A percentile compares a stretch with the other conserved stretches of the same genome.
These are phyloP conservation scores for Monosporozyma solicola DNA, from an alignment of 805 yeast genomes.

Conservation along the genomic window DNA sequence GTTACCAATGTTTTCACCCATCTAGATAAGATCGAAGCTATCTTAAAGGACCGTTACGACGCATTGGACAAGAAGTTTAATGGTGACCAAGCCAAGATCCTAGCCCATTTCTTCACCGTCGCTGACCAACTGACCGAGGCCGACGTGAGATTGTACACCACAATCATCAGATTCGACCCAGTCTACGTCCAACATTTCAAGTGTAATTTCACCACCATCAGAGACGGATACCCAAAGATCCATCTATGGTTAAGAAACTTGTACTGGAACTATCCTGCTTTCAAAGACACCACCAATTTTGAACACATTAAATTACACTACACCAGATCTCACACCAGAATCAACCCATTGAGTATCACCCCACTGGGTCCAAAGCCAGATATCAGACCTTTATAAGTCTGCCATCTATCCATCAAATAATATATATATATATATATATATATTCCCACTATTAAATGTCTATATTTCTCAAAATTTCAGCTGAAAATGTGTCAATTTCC, in stretches of 20 bases:
- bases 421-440: not conserved
- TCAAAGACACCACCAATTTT: constrained; percentile 72
- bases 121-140: constrained; percentile 78
- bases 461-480: not conserved
- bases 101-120: constrained; percentile 36
- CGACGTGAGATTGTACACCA: constrained; percentile 78
- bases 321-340: constrained; percentile 71
- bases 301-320: constrained; percentile 89
- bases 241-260: constrained; percentile 74
- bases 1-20: constrained; percentile 56
- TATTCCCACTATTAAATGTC: not conserved
- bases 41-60: constrained; percentile 41
- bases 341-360: constrained; percentile 77
- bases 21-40: constrained; percentile 61
- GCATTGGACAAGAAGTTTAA: constrained; percentile 34
- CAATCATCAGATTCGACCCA: constrained; percentile 84
- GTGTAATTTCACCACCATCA: constrained; percentile 75
- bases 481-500: not conserved
- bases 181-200: constrained; percentile 94
- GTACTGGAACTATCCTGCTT: constrained; percentile 71
- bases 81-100: constrained; percentile 11
- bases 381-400: constrained; percentile 40
- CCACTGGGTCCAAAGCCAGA: constrained; percentile 85
- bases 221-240: constrained; percentile 67
- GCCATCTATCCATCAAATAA: too few species aligned